Evolutionary conservation across 768 basidiomycete genomes (phyloP).

Genomic region (Pulveroboletus sp.): DNA sequence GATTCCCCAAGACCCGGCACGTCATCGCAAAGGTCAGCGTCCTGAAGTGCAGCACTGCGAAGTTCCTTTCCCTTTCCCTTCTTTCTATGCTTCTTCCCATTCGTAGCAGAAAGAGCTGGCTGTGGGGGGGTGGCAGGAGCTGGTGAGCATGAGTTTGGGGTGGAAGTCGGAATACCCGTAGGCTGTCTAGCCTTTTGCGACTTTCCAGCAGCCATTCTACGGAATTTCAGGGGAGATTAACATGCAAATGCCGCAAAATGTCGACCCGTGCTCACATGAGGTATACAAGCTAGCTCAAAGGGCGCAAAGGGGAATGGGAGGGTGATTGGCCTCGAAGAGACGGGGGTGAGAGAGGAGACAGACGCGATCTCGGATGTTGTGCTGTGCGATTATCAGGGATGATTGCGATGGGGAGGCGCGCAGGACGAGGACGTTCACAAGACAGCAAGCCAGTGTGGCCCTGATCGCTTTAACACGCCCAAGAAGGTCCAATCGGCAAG

Average conservation of each 20-base stretch:
- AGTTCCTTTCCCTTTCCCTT: conserved; percentile 38
- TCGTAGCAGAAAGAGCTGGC: conserved; percentile 2
- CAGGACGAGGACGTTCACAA: conserved; percentile 15
- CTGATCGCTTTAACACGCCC: conserved; percentile 32
- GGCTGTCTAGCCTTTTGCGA: conserved; percentile 25
- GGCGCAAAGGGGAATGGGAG: not conserved
- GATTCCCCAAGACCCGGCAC: conserved; percentile 23
- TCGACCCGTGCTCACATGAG: conserved; percentile 12
- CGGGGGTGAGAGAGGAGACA: not conserved
- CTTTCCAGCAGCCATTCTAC: conserved; percentile 29
- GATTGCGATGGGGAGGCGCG: conserved; percentile 15
- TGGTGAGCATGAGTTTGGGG: conserved; percentile 6
- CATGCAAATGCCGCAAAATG: not conserved
- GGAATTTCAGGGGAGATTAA: conserved; percentile 16
- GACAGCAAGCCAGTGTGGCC: conserved; percentile 15
- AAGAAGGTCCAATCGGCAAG: conserved; percentile 29
- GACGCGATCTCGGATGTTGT: conserved; percentile 14
- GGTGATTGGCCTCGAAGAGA: not conserved
- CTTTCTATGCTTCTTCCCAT: conserved; percentile 44
- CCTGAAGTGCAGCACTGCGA: conserved; percentile 2
- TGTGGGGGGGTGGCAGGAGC: conserved; percentile 7
- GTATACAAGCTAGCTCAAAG: conserved; percentile 3
- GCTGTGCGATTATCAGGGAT: conserved; percentile 19
- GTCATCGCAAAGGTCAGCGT: conserved; percentile 21
- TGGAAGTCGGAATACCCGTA: conserved; percentile 1